phyloP scores from a whole-genome alignment of 192 early-diverging fungal species.

The Coemansia umbellata region DNA sequence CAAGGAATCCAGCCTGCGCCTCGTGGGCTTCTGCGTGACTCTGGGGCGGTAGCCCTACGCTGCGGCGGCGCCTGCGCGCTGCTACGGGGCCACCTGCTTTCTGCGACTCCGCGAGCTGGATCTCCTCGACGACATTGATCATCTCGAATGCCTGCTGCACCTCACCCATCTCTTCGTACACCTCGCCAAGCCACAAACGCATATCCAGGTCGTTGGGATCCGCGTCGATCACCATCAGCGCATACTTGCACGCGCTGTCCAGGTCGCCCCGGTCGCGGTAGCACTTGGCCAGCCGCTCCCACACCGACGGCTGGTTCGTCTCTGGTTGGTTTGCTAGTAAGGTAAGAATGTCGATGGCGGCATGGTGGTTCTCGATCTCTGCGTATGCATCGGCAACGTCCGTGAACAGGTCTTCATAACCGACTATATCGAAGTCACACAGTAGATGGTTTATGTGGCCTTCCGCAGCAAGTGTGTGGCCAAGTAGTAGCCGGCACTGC shows the following conservation, averaged over 20 bases:
- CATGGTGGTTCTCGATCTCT: conserved; percentile 9
- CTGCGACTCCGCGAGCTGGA: conserved; percentile 15
- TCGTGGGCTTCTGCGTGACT: background rate
- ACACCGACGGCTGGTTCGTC: conserved; percentile 36
- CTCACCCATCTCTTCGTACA: conserved; percentile 62
- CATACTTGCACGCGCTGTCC: conserved; percentile 53
- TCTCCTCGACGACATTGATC: conserved; percentile 34
- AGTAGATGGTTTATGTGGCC: conserved; percentile 43
- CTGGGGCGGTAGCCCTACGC: background rate
- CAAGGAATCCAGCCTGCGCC: background rate
- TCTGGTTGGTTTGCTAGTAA: conserved; percentile 2
- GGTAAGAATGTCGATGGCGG: conserved; percentile 28
- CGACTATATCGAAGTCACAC: conserved; percentile 4
- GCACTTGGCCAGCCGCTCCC: conserved; percentile 60
- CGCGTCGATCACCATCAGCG: conserved; percentile 48
- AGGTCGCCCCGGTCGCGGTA: conserved; percentile 57
- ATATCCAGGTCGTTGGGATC: conserved; percentile 57
- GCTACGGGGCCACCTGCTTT: background rate
- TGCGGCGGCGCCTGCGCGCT: background rate
- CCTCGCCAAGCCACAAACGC: conserved; percentile 56
- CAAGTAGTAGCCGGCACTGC: conserved; percentile 68
- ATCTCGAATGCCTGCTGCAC: conserved; percentile 30
- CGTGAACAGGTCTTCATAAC: conserved; percentile 33
- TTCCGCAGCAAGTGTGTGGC: conserved; percentile 63
- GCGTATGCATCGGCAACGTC: conserved; percentile 31